Evolutionary conservation across 2,329 filamentous ascomycete genomes (phyloP), one percentile per base, ranked within the genome.

Genomic region (Apiospora aurea): DNA sequence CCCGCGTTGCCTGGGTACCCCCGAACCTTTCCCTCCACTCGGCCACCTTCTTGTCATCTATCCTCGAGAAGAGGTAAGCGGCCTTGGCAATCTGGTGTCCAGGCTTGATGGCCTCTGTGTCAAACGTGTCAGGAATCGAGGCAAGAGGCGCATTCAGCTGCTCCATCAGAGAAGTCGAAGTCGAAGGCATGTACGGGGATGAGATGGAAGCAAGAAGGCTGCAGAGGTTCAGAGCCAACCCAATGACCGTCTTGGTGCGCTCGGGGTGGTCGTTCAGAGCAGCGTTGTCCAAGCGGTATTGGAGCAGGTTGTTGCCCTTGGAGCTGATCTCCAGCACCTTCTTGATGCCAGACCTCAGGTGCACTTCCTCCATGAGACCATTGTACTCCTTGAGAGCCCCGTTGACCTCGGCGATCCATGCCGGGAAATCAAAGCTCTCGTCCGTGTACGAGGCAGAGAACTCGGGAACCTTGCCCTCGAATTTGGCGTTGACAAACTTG

Each of bases 401-500:
- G 75, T 91, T 90, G 77, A 72, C 69, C 66, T 75, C 75, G 43
- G 72, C 72, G n/a, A 80, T 80, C 73, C 80, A 82, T 13, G 70
- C 77, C 14, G 79, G 87, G 70, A 85, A 84, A 69, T 87, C 84
- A 70, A 88, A 84, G 18, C 84, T 85, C 73, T 88, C 87, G 71
- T 91, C 87, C 21, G 83, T 87, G 79, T 91, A 90, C 74, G 82
- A 80, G 46, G 85, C 83, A 73, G 81, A 81, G 75, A 85, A 88
- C 72, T 91, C 90, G 18, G 94, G 93, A 13, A 96, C 87, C 41
- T 90, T 85, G 71, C 90, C 89, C 73, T 91, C 90, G 80, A 93
- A 93, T 81, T 94, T 95, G 77, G 92, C 87, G 82, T 94, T 91
- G 81, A 92, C 88, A 80, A 94, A 93, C 83, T 94, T 94, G 82